Conservation (phyloP, 768 basidiomycete genomes). For the Lentinula boryana region DNA sequence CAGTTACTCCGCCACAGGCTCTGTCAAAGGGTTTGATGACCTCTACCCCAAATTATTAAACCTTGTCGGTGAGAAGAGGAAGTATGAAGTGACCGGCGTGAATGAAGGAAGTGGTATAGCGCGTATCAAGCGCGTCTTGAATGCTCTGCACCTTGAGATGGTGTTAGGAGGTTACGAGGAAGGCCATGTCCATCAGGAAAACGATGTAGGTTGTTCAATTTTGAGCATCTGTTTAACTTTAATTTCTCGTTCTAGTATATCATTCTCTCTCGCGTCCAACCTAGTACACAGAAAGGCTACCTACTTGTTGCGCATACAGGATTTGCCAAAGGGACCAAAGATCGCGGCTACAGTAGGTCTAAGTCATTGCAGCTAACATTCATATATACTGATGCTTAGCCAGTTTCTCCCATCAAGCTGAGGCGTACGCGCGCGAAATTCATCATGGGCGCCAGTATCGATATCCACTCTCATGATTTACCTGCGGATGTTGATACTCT, state of each 20-base stretch:
- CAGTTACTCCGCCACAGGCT: conserved; percentile 82
- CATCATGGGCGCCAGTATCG: conserved; percentile 72
- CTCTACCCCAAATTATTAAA: conserved; percentile 92
- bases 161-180: conserved; percentile 80
- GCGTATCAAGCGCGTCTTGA: conserved; percentile 65
- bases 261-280: conserved; percentile 87
- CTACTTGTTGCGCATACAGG: conserved; percentile 89
- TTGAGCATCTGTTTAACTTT: not conserved
- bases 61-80: conserved; percentile 77
- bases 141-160: conserved; percentile 90
- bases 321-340: conserved; percentile 76
- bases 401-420: conserved; percentile 83
- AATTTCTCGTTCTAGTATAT: conserved; percentile 65
- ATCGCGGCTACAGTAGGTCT: conserved; percentile 69
- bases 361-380: not conserved
- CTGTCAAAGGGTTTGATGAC: conserved; percentile 97
- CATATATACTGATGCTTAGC: not conserved
- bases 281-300: conserved; percentile 86
- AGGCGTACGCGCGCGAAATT: conserved; percentile 74
- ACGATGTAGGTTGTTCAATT: conserved; percentile 57
- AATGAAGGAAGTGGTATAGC: conserved; percentile 52
- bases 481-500: conserved; percentile 46
- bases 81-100: conserved; percentile 65
- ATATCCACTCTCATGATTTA: conserved; percentile 57
- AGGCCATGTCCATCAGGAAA: conserved; percentile 96